Conservation (phyloP, 2,329 filamentous ascomycete genomes). For the Colletotrichum gigasporum region DNA sequence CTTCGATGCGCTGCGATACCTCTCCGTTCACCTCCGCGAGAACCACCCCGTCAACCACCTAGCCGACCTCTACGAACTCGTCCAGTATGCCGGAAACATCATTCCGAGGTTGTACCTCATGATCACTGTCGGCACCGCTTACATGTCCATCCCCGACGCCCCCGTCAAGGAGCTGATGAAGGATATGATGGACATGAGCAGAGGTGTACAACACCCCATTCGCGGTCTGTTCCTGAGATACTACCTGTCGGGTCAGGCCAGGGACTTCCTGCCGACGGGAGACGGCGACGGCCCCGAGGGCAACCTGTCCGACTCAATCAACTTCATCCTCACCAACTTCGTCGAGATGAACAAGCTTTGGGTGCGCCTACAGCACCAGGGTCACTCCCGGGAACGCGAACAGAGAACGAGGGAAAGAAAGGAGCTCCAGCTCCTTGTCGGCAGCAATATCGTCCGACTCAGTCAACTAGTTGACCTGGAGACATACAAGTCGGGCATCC, state of each 20-base stretch:
- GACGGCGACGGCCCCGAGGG: conserved; percentile 92
- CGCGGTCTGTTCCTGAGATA: conserved; percentile 95
- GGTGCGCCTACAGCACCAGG: conserved; percentile 97
- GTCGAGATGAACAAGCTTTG: conserved; percentile 99
- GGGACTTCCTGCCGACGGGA: conserved; percentile 85
- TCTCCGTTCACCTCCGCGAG: conserved; percentile 95
- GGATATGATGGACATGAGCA: conserved; percentile 99
- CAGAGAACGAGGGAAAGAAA: conserved; percentile 93
- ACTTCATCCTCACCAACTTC: conserved; percentile 97
- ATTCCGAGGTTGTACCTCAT: conserved; percentile 96
- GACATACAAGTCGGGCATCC: conserved; percentile 89
- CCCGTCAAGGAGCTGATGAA: conserved; percentile 99
- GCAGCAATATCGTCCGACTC: conserved; percentile 93
- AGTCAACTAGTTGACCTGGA: conserved; percentile 97
- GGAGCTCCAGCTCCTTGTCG: conserved; percentile 93
- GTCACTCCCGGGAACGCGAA: conserved; percentile 93
- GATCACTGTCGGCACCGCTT: conserved; percentile 98
- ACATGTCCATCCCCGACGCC: conserved; percentile 98
- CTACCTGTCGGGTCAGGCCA: conserved; percentile 93
- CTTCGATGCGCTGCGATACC: conserved; percentile 95
- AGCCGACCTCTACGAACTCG: conserved; percentile 95
- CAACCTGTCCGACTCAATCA: conserved; percentile 96
- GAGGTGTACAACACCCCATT: conserved; percentile 96
- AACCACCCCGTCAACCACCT: conserved; percentile 98
- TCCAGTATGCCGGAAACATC: conserved; percentile 98